phyloP scores from a whole-genome alignment of 176 grass and related monocot genomes.

The Rhynchospora tenuis region DNA sequence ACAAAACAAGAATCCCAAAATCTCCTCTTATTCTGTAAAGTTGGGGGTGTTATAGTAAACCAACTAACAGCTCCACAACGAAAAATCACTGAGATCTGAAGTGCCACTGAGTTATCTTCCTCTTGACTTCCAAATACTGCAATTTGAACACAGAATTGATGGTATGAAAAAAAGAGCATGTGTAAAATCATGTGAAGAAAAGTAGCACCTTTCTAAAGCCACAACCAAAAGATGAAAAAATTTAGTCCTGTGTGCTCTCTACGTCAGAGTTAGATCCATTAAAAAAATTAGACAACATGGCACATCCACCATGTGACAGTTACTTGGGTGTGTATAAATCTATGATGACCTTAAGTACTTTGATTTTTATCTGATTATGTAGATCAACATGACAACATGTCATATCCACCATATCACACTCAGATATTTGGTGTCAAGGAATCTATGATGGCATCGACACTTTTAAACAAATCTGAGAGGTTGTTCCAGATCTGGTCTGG shows the following conservation, averaged over 20 bases:
- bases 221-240: not conserved
- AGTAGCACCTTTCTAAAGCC: conserved; percentile 7
- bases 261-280: not conserved
- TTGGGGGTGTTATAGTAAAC: not conserved
- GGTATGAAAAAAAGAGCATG: conserved; percentile 5
- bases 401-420: no score
- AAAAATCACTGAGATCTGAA: conserved; percentile 12
- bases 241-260: not conserved
- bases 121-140: not conserved
- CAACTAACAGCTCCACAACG: not conserved
- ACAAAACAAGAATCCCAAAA: not conserved
- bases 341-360: not conserved
- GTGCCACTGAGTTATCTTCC: not conserved
- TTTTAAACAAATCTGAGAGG: not conserved
- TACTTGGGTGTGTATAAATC: not conserved
- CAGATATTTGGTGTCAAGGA: no score
- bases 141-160: not conserved
- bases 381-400: not conserved
- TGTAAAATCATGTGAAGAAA: conserved; percentile 9
- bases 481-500: not conserved
- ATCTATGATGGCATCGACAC: no score
- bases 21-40: not conserved
- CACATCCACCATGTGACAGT: not conserved
- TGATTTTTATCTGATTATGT: not conserved
- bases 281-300: not conserved